A percentile compares a stretch with the other conserved stretches of the same genome.
These are phyloP conservation scores for Epichloe gansuensis DNA, from an alignment of 2,329 filamentous ascomycete genomes.

Conservation along the genomic window DNA sequence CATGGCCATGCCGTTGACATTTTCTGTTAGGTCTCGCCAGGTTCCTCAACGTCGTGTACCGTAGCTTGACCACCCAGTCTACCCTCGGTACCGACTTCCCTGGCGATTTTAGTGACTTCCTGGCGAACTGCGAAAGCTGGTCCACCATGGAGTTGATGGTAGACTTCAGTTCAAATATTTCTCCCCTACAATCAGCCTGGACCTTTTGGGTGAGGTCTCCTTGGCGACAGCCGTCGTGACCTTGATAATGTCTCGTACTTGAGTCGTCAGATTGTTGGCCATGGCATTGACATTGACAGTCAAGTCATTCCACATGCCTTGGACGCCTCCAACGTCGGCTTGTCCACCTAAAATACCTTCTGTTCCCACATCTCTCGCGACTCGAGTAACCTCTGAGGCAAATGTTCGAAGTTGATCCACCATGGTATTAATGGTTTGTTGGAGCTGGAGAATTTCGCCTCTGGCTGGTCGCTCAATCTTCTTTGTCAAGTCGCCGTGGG, in stretches of 20 bases:
- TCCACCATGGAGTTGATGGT: conserved; percentile 99
- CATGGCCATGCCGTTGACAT: conserved; percentile 97
- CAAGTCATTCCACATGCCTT: conserved; percentile 81
- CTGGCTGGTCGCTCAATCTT: conserved; percentile 73
- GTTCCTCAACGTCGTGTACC: conserved; percentile 91
- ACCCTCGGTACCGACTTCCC: conserved; percentile 93
- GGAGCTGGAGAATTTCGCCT: conserved; percentile 71
- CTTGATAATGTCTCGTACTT: conserved; percentile 90
- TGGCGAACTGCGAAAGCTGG: conserved; percentile 89
- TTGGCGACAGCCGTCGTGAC: conserved; percentile 61
- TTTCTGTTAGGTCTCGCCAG: conserved; percentile 90
- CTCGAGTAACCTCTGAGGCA: conserved; percentile 71
- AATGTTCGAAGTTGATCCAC: conserved; percentile 76
- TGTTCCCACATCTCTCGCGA: conserved; percentile 73
- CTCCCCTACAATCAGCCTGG: conserved; percentile 81
- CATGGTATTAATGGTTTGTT: conserved; percentile 85
- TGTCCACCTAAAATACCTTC: conserved; percentile 75
- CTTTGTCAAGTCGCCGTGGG: conserved; percentile 71
- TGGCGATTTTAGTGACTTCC: conserved; percentile 94
- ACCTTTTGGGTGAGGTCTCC: conserved; percentile 94
- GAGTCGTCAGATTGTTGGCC: conserved; percentile 76
- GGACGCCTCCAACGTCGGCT: conserved; percentile 70
- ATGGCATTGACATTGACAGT: conserved; percentile 81
- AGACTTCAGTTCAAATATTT: conserved; percentile 88
- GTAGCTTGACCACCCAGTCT: conserved; percentile 89